phyloP scores from a whole-genome alignment of 2,329 filamentous ascomycete genomes.

The Cryphonectria radicalis region DNA sequence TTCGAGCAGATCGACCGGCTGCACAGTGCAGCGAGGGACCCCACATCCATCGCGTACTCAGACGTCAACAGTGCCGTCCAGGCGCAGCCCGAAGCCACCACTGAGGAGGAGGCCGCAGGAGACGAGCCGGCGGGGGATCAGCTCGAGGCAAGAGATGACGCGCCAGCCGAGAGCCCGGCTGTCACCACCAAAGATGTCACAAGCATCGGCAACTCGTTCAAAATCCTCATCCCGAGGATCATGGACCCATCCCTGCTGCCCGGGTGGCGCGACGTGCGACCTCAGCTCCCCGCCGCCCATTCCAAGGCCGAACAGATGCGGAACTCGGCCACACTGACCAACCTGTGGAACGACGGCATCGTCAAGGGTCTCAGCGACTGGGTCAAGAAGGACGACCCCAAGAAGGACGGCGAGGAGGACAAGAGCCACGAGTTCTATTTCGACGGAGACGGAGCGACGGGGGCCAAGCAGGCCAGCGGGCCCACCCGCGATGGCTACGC shows the following conservation, averaged over 20 bases:
- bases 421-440: conserved; percentile 6
- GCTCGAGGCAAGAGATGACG: conserved; percentile 18
- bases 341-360: conserved; percentile 54
- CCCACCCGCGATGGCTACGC: conserved; percentile 48
- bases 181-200: background rate
- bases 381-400: conserved; percentile 40
- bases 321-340: conserved; percentile 56
- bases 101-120: conserved; percentile 29
- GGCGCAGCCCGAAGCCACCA: conserved; percentile 33
- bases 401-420: conserved; percentile 28
- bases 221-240: conserved; percentile 54
- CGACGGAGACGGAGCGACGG: conserved; percentile 14
- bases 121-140: conserved; percentile 23
- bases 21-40: conserved; percentile 48
- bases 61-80: conserved; percentile 43
- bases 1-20: conserved; percentile 53
- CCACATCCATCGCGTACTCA: conserved; percentile 50
- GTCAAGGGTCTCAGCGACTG: conserved; percentile 48
- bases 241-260: conserved; percentile 60
- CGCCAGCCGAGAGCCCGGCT: background rate
- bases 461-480: conserved; percentile 27
- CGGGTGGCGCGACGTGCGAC: conserved; percentile 53
- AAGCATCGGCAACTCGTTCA: conserved; percentile 42
- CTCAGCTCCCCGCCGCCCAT: conserved; percentile 49
- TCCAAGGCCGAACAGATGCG: conserved; percentile 56